Percentiles rank a stretch among this genome's conserved stretches.
phyloP scores from a whole-genome alignment of 805 yeast genomes.

The Candida anglica region DNA sequence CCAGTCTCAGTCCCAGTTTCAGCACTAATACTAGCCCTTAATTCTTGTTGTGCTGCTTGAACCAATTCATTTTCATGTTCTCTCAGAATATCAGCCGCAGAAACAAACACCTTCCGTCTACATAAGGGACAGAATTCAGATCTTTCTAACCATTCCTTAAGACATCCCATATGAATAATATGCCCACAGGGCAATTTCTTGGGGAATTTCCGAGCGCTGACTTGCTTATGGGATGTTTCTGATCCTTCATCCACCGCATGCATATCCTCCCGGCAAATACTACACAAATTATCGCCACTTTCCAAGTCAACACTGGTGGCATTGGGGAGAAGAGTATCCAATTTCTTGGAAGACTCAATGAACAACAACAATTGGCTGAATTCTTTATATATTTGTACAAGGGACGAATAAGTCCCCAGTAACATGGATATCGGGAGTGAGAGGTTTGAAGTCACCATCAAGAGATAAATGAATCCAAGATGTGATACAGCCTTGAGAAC shows the following conservation, averaged over 20 bases:
- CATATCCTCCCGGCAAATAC: slow-evolving; percentile 92
- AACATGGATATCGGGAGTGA: slow-evolving; percentile 34
- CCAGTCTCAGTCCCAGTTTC: background rate
- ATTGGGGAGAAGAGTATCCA: slow-evolving; percentile 59
- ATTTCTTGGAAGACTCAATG: slow-evolving; percentile 53
- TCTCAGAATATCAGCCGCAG: no score
- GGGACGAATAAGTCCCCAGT: slow-evolving; percentile 44
- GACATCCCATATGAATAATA: slow-evolving; percentile 82
- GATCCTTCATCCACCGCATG: slow-evolving; percentile 37
- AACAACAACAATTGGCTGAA: slow-evolving; percentile 43
- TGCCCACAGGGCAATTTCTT: slow-evolving; percentile 83
- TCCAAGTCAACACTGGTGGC: slow-evolving; percentile 62
- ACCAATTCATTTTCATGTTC: no score
- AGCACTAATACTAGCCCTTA: background rate
- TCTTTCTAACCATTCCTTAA: slow-evolving; percentile 89
- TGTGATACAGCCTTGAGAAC: slow-evolving; percentile 28
- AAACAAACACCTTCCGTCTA: slow-evolving; percentile 56
- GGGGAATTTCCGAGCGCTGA: slow-evolving; percentile 46
- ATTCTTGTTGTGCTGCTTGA: no score
- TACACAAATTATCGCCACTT: slow-evolving; percentile 62
- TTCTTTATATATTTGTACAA: slow-evolving; percentile 25
- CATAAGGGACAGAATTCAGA: slow-evolving; percentile 95
- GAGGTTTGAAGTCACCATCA: slow-evolving; percentile 26
- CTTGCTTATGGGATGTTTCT: slow-evolving; percentile 9
- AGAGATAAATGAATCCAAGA: slow-evolving; percentile 28